Base-by-base conservation (phyloP, 495 filamentous ascomycete genomes). In the Penicillium robsamsonii region DNA sequence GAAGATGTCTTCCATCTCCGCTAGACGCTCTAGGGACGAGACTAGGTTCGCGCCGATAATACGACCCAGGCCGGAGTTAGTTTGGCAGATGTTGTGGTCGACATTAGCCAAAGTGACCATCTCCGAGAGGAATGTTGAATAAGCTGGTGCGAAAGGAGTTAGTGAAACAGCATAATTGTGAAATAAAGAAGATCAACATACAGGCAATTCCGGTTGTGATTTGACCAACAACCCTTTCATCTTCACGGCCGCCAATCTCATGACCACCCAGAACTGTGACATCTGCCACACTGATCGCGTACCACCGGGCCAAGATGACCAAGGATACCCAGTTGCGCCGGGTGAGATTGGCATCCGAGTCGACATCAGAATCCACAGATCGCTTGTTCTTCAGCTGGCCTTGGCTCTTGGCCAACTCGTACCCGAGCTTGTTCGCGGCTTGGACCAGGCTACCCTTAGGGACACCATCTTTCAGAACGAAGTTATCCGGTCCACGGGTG, bases 281-380 rank as follows among this genome's bases (percentile, higher is more conserved):
- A 52, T 92, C 84, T 11, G 83, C 83, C 1, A 82, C 86, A 61
- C 84, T 86, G 40, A 86, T 78, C 15, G 88, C 83, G 63, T 91
- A 84, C 85, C 86, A 93, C 29, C 89, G 82, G 53, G 90, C 85
- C 55, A 96, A 71, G 62, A 89, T 83, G 45, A 87, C 79, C 51
- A 94, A 69, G 1, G 84, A 80, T 71, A 87, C 89, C 88, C 89
- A 96, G 46, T 82, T 82, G 37, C 89, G 82, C 53, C 89, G 73
- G 3, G 80, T 81, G 25, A 93, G 77, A 29, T 85, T 85, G 48
- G 87, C 84, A 50, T 89, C 85, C 8, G 87, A 86, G 67, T 92
- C 87, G 5, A 77, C 58, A 66, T 91, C 87, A 3, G 67, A 66
- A 48, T 76, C 68, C 9, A 71, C 57, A 11, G 62, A 46, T 7